Base-by-base conservation (phyloP, 2,329 filamentous ascomycete species). In the Podosphaera aphanis region DNA sequence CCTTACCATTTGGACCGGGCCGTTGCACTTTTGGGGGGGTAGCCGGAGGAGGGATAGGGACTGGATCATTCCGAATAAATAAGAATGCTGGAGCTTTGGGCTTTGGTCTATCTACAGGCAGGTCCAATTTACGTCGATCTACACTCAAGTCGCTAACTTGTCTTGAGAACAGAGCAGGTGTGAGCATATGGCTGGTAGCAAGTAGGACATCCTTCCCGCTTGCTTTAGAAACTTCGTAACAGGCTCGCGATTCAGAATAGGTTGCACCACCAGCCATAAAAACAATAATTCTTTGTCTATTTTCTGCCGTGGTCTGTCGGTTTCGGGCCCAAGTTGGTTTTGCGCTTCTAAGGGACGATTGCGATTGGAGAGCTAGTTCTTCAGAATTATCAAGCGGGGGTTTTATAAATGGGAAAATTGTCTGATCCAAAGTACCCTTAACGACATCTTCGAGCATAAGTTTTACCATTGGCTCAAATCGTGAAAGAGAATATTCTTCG, bases 251-350 rank as follows among this genome's bases (percentile, higher is more conserved):
- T 63, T 98, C 90, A 4, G 83, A 85, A 60, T 88, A 93, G 0
- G 90, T 95, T 18, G 90, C 90, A 39, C 90, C 90, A 42, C 90
- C 90, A 1, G 88, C 90, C 71, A 95, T 79, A 60, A 93, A 95
- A 15, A 95, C 78, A 48, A 98, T 82, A 46, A 95, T 71, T 45
- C 90, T 77, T 60, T 98, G 90, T 45, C 80, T 75, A 52, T 86
- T 92, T 59, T 95, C 88, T 49, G 69, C 74, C 48, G 66, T 77
- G 23, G 76, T 73, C 40, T 79, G 71, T 38, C 84, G 77, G 8
- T 82, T 79, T 45, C 83, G 83, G 1, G 90, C 90, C 90, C 90
- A 98, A 37, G 86, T 93, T 1, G 88, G 90, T 56, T 93, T 92
- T 15, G 85, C 85, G 8, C 83, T 83, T 48, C 90, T 80, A 20